Percentiles rank a stretch among this genome's conserved stretches.
These are phyloP conservation scores for Quercus dentata DNA, from an alignment of 306 rosid genomes.

Conservation along the genomic window DNA sequence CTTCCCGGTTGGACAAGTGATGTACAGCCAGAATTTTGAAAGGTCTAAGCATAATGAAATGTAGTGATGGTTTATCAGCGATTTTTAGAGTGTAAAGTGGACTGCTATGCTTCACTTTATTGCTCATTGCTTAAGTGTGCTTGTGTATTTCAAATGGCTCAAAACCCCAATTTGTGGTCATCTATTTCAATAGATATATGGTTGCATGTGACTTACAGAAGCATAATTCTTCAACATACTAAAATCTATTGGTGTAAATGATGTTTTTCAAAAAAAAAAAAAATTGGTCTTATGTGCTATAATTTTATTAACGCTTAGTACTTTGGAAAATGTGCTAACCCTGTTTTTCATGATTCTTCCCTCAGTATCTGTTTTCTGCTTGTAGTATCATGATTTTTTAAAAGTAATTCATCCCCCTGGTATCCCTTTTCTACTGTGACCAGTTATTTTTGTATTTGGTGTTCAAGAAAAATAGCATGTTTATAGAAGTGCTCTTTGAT, in stretches of 20 bases:
- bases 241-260: neutral
- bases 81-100: neutral
- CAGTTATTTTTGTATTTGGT: neutral
- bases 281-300: neutral
- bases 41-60: neutral
- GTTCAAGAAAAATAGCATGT: neutral
- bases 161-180: neutral
- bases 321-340: neutral
- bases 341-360: neutral
- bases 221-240: neutral
- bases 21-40: neutral
- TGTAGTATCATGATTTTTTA: neutral
- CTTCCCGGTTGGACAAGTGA: neutral
- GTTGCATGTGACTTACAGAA: neutral
- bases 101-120: neutral
- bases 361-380: neutral
- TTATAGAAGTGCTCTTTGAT: slow-evolving; percentile 11
- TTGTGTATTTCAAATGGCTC: neutral
- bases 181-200: neutral
- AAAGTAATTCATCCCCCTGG: neutral
- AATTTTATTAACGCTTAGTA: neutral
- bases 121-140: neutral
- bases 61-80: neutral
- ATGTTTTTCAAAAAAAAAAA: neutral
- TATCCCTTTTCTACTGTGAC: neutral